Evolutionary conservation across 2,329 filamentous ascomycete species (phyloP).

Genomic region (Pestalotiopsis sp.): DNA sequence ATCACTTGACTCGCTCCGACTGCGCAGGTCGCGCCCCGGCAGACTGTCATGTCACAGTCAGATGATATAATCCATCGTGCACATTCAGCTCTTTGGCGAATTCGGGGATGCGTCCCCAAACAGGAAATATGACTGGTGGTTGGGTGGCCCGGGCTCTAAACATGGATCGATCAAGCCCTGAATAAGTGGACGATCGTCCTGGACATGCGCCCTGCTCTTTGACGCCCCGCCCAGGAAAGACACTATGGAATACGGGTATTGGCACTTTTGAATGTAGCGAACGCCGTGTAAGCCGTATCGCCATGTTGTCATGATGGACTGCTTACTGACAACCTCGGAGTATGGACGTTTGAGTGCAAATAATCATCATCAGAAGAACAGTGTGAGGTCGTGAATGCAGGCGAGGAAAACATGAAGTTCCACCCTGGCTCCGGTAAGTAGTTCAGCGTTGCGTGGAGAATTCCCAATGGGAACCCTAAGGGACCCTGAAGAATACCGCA

Average conservation of each 20-base stretch:
- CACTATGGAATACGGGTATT: neutral
- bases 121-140: neutral
- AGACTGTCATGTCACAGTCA: neutral
- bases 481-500: neutral
- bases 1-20: neutral
- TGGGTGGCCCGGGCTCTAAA: neutral
- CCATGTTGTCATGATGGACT: too few species aligned
- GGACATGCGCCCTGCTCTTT: neutral
- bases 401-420: neutral
- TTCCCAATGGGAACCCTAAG: neutral
- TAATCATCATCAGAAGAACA: neutral
- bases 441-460: neutral
- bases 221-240: neutral
- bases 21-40: neutral
- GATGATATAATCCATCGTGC: neutral
- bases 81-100: neutral
- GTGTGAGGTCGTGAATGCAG: neutral
- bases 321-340: too few species aligned
- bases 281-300: too few species aligned
- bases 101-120: neutral
- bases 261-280: too few species aligned
- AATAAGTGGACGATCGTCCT: neutral
- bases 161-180: neutral
- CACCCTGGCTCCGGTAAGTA: neutral
- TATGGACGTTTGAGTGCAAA: too few species aligned